Evolutionary conservation across 176 grass and related monocot species (phyloP).

Genomic region (Hyparrhenia diplandra): DNA sequence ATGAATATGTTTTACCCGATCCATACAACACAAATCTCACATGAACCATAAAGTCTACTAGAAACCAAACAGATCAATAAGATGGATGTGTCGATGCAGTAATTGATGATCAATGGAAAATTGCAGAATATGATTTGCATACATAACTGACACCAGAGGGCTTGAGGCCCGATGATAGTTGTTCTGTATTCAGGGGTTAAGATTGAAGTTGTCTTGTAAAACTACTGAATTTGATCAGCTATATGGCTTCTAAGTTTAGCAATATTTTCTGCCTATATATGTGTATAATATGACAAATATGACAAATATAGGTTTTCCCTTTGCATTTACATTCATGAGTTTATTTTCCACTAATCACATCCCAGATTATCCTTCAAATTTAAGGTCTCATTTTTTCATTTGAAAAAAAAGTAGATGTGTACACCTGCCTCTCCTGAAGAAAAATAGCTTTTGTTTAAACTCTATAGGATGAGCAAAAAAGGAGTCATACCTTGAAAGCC

Average conservation of each 20-base stretch:
- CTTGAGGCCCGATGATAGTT: not conserved
- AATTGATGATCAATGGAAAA: not conserved
- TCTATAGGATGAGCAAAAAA: not conserved
- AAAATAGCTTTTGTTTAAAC: not conserved
- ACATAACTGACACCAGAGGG: not conserved
- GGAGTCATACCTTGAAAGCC: slow-evolving; percentile 58
- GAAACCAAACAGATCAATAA: not conserved
- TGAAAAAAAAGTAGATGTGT: not conserved
- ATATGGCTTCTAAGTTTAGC: not conserved
- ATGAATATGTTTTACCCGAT: not conserved
- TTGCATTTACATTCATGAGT: not conserved
- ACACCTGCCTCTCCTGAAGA: not conserved
- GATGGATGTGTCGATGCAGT: not conserved
- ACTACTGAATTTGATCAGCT: not conserved
- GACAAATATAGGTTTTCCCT: not conserved
- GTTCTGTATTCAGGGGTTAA: not conserved
- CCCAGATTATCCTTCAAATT: not conserved
- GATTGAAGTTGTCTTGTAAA: not conserved
- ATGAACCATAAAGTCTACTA: slow-evolving; percentile 12
- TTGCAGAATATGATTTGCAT: not conserved
- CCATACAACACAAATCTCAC: not conserved
- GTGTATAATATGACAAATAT: not conserved
- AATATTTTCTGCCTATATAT: not conserved
- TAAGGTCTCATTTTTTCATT: not conserved
- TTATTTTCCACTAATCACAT: slow-evolving; percentile 7